Evolutionary conservation across 768 basidiomycete genomes (phyloP).

Genomic region (Tephrocybe sp.): DNA sequence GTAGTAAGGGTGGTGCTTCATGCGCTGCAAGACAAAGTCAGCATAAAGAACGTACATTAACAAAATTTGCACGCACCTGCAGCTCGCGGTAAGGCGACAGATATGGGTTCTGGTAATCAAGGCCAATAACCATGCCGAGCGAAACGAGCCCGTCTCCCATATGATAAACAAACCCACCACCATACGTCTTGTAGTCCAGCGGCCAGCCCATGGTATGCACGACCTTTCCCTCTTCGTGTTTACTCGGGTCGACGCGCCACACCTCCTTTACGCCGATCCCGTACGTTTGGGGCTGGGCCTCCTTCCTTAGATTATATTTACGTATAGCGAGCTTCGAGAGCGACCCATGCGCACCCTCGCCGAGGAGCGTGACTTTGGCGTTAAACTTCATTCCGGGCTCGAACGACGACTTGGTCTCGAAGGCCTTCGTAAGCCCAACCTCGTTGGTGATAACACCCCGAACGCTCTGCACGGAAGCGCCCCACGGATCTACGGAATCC

Average conservation of each 20-base stretch:
- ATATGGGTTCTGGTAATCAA: constrained; percentile 95
- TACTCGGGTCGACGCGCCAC: constrained; percentile 76
- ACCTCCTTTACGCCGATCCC: constrained; percentile 97
- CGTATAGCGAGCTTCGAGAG: constrained; percentile 78
- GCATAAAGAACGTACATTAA: too few species aligned
- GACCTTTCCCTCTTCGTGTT: constrained; percentile 74
- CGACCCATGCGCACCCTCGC: constrained; percentile 94
- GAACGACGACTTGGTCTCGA: constrained; percentile 79
- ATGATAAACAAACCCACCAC: constrained; percentile 94
- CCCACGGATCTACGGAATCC: constrained; percentile 40
- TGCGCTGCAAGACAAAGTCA: constrained; percentile 43
- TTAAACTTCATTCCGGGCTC: constrained; percentile 97
- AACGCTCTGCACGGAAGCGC: constrained; percentile 49
- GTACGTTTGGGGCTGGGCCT: constrained; percentile 87
- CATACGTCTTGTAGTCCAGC: constrained; percentile 78
- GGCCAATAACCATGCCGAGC: constrained; percentile 87
- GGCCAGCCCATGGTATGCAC: constrained; percentile 97
- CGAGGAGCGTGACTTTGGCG: constrained; percentile 88
- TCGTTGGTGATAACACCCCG: constrained; percentile 90
- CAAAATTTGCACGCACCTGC: constrained; percentile 67
- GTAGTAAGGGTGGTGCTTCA: constrained; percentile 98
- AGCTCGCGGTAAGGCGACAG: constrained; percentile 90
- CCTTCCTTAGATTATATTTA: constrained; percentile 71
- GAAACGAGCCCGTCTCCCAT: constrained; percentile 91
- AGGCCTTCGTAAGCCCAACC: constrained; percentile 82